Conservation (phyloP, 169 alveolate genomes). For the Babesia sp. region DNA sequence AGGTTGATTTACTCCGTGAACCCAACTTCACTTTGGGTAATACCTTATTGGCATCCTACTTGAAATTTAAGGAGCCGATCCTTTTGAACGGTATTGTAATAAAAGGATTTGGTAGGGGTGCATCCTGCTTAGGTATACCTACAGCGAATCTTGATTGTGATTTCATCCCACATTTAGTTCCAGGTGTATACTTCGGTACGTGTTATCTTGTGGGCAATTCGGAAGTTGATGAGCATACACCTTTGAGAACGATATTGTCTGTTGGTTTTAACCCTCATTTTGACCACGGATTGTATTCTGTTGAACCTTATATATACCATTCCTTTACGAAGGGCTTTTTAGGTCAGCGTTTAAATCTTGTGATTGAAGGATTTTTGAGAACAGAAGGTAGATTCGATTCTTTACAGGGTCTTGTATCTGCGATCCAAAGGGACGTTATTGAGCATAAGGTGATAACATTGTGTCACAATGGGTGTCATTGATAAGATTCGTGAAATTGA, state of each 20-base stretch:
- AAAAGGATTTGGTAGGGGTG: slow-evolving; percentile 52
- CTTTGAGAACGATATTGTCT: slow-evolving; percentile 23
- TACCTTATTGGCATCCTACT: not conserved
- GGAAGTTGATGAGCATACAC: slow-evolving; percentile 19
- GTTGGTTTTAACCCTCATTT: slow-evolving; percentile 65
- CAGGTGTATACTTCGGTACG: slow-evolving; percentile 62
- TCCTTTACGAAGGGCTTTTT: slow-evolving; percentile 24
- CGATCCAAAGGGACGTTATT: slow-evolving; percentile 47
- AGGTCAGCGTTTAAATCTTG: slow-evolving; percentile 26
- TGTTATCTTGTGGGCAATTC: slow-evolving; percentile 21
- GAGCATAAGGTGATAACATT: slow-evolving; percentile 7
- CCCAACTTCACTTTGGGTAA: not conserved
- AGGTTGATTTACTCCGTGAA: slow-evolving; percentile 11
- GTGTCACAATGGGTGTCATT: slow-evolving; percentile 31
- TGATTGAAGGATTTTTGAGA: slow-evolving; percentile 42
- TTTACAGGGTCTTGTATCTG: slow-evolving; percentile 27
- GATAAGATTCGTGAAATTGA: slow-evolving; percentile 87
- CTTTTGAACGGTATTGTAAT: slow-evolving; percentile 35
- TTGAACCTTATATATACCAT: slow-evolving; percentile 60
- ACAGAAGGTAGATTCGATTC: slow-evolving; percentile 44
- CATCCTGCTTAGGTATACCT: slow-evolving; percentile 49
- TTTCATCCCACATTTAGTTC: slow-evolving; percentile 35
- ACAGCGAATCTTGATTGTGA: slow-evolving; percentile 53
- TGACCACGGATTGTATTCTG: slow-evolving; percentile 32
- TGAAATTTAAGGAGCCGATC: slow-evolving; percentile 5